Evolutionary conservation across 441 rosid genomes (phyloP).

Genomic region (Pelargonium fulgidum): DNA sequence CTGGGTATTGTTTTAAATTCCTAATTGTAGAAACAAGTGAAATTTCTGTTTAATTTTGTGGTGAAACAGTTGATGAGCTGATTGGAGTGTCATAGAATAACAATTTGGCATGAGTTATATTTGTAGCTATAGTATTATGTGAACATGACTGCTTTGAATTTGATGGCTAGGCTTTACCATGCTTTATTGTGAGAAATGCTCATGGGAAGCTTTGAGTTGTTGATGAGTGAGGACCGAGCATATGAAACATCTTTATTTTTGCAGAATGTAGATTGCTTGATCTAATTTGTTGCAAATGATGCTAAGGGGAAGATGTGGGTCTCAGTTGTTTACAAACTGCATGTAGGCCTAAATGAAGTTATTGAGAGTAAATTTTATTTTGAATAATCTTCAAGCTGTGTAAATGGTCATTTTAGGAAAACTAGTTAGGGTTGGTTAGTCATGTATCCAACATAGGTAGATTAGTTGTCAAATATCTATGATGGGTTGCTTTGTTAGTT

Average conservation of each 20-base stretch:
- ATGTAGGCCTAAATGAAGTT: background rate
- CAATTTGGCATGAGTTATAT: background rate
- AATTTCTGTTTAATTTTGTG: background rate
- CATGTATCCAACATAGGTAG: background rate
- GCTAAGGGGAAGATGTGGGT: background rate
- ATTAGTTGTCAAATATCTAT: background rate
- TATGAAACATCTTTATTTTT: background rate
- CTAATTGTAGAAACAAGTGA: background rate
- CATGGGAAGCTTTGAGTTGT: background rate
- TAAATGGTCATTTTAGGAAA: background rate
- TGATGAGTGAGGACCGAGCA: background rate
- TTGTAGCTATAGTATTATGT: background rate
- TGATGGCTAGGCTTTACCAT: background rate
- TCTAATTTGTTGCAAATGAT: background rate
- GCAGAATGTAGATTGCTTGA: background rate
- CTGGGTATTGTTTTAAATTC: slow-evolving; percentile 18
- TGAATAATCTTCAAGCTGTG: background rate
- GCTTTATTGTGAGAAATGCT: background rate
- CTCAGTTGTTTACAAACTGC: background rate
- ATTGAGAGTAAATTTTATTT: background rate
- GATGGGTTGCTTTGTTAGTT: background rate
- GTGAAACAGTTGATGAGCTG: background rate
- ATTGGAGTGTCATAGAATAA: background rate
- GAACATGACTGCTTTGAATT: background rate
- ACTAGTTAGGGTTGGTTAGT: background rate